These are phyloP conservation scores for Jasminum sambac DNA, from an alignment of 257 asterid species.

Conservation along the genomic window DNA sequence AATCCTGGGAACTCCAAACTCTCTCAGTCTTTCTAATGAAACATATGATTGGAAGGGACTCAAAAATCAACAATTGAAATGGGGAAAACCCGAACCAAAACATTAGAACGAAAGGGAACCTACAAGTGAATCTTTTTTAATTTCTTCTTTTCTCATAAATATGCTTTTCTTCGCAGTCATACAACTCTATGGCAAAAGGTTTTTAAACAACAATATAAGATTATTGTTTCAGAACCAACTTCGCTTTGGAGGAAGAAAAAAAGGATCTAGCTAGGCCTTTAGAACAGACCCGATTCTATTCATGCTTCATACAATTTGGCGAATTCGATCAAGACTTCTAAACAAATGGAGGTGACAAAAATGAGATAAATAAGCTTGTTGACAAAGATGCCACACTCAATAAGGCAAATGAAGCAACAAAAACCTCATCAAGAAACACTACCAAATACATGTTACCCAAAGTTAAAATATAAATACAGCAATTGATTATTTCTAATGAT, in stretches of 20 bases:
- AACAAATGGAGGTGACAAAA: neutral
- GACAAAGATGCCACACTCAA: neutral
- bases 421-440: neutral
- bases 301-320: neutral
- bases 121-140: neutral
- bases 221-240: neutral
- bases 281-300: neutral
- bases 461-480: neutral
- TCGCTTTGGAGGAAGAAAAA: neutral
- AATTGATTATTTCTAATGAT: neutral
- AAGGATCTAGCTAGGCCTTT: neutral
- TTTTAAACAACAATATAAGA: neutral
- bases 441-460: neutral
- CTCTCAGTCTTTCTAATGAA: neutral
- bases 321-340: neutral
- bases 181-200: neutral
- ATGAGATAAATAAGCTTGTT: neutral
- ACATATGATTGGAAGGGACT: neutral
- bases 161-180: neutral
- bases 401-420: neutral
- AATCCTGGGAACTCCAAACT: neutral
- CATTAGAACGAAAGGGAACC: neutral
- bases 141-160: neutral
- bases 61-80: neutral
- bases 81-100: neutral